phyloP scores from a whole-genome alignment of 768 basidiomycete species.

The Russula lepida region DNA sequence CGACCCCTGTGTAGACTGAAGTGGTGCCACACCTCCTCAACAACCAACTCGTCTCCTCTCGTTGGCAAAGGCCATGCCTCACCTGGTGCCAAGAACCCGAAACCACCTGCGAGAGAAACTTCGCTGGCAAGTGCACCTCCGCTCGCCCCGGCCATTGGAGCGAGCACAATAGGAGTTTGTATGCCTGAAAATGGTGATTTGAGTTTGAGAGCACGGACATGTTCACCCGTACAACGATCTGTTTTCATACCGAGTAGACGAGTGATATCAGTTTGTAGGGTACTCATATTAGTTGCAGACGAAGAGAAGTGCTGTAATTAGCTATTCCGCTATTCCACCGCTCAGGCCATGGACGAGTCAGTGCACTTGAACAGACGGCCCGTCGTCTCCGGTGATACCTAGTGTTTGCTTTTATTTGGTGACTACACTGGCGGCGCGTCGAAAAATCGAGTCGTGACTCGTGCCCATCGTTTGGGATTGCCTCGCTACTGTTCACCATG shows the following conservation, averaged over 20 bases:
- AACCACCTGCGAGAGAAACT: constrained; percentile 60
- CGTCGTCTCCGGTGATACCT: background rate
- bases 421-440: background rate
- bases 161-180: constrained; percentile 49
- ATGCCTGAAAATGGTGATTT: constrained; percentile 33
- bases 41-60: background rate
- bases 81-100: constrained; percentile 70
- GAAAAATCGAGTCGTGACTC: constrained; percentile 11
- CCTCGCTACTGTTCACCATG: constrained; percentile 17
- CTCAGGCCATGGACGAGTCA: no score
- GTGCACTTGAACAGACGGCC: background rate
- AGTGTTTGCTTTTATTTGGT: constrained; percentile 9
- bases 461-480: constrained; percentile 23
- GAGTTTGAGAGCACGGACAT: constrained; percentile 5
- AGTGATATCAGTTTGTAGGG: constrained; percentile 39
- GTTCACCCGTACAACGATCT: background rate
- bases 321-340: no score
- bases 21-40: background rate
- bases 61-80: background rate
- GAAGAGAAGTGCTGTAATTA: background rate
- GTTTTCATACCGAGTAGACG: constrained; percentile 39
- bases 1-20: constrained; percentile 41
- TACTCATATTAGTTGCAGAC: background rate
- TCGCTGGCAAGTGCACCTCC: constrained; percentile 45
- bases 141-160: constrained; percentile 65